Evolutionary conservation across 441 rosid species (phyloP).

Genomic region (Gossypium lobatum): DNA sequence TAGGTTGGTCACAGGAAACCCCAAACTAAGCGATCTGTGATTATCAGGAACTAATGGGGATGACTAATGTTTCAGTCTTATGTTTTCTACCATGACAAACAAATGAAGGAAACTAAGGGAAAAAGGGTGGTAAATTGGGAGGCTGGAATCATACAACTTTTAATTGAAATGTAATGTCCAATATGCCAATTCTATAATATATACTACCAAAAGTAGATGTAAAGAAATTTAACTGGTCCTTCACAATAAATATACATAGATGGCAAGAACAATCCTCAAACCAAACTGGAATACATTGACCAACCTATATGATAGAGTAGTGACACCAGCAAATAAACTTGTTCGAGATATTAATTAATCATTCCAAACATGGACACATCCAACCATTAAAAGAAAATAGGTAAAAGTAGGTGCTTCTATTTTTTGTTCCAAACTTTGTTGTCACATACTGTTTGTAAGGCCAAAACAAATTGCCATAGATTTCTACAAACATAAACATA

Average conservation of each 20-base stretch:
- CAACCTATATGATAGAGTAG: background rate
- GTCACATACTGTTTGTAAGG: background rate
- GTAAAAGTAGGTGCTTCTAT: background rate
- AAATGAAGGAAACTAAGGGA: background rate
- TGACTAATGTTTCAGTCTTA: background rate
- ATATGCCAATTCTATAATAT: background rate
- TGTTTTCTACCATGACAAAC: background rate
- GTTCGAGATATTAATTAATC: background rate
- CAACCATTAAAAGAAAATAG: background rate
- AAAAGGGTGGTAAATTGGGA: background rate
- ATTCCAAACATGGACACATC: background rate
- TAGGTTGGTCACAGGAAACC: background rate
- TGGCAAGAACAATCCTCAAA: background rate
- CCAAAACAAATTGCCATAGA: background rate
- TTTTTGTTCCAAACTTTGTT: background rate
- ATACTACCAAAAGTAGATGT: background rate
- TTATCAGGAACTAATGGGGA: background rate
- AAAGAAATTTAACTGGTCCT: background rate
- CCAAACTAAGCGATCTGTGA: background rate
- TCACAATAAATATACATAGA: constrained; percentile 1
- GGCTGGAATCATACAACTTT: background rate
- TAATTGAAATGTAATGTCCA: background rate
- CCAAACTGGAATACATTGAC: background rate
- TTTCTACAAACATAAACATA: background rate
- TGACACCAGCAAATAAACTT: background rate